Percentiles rank a stretch among this genome's conserved stretches.
phyloP scores from a whole-genome alignment of 768 basidiomycete genomes.

The Boletus subparvulus region DNA sequence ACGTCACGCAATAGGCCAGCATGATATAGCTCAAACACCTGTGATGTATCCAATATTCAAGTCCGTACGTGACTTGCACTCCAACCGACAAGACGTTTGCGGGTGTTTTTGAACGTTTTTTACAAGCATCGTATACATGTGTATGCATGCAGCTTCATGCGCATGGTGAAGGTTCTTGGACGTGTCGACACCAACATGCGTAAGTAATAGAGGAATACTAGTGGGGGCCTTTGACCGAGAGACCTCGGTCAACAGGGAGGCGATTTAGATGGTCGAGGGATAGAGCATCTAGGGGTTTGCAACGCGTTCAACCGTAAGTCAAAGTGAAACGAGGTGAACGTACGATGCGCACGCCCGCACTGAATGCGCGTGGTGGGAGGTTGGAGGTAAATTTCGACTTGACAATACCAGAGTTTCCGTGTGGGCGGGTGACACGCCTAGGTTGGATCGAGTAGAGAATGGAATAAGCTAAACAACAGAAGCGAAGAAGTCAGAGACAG shows the following conservation, averaged over 20 bases:
- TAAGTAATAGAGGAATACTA: slow-evolving; percentile 23
- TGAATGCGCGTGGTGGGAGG: slow-evolving; percentile 93
- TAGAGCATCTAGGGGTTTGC: slow-evolving; percentile 73
- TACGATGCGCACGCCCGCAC: slow-evolving; percentile 89
- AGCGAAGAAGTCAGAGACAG: slow-evolving; percentile 7
- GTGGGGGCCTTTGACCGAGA: slow-evolving; percentile 5
- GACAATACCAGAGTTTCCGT: slow-evolving; percentile 93
- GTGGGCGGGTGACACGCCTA: slow-evolving; percentile 89
- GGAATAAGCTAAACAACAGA: background rate
- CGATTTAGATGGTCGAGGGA: slow-evolving; percentile 75
- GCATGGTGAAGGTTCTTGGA: slow-evolving; percentile 9
- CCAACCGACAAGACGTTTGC: background rate
- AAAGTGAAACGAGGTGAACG: slow-evolving; percentile 25
- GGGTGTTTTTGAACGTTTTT: slow-evolving; percentile 6
- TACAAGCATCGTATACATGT: background rate
- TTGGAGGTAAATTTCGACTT: slow-evolving; percentile 96
- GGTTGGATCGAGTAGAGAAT: background rate
- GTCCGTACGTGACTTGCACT: background rate
- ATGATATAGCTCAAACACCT: too few relatives aligned
- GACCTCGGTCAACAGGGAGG: background rate
- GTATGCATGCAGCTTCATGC: slow-evolving; percentile 23
- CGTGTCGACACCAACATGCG: slow-evolving; percentile 19
- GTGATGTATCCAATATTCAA: too few relatives aligned
- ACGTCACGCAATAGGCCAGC: background rate
- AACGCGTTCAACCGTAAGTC: background rate